phyloP scores from a whole-genome alignment of 441 rosid species.

The Croton setiger region DNA sequence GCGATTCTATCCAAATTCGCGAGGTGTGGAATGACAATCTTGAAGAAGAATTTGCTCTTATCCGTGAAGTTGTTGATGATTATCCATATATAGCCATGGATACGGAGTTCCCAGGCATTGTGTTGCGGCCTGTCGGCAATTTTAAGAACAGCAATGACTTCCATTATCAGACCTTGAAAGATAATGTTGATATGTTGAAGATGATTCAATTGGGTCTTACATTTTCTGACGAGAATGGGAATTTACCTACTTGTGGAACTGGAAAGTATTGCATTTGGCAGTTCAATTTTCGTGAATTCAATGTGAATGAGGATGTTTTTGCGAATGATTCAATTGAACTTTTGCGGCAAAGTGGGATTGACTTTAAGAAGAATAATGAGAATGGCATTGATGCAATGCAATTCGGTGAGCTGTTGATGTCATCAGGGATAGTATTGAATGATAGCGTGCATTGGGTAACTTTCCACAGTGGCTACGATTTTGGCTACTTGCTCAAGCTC shows the following conservation, averaged over 20 bases:
- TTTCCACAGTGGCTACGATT: constrained; percentile 79
- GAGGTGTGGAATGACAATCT: constrained; percentile 71
- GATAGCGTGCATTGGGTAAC: constrained; percentile 64
- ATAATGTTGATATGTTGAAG: constrained; percentile 64
- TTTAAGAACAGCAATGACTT: constrained; percentile 38
- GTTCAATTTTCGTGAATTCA: constrained; percentile 67
- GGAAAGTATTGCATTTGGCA: constrained; percentile 63
- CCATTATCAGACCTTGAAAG: constrained; percentile 54
- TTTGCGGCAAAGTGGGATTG: constrained; percentile 49
- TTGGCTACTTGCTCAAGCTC: constrained; percentile 64
- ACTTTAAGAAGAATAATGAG: constrained; percentile 49
- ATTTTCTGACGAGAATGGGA: constrained; percentile 56
- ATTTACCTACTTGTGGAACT: constrained; percentile 62
- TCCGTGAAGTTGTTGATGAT: constrained; percentile 43
- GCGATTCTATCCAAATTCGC: constrained; percentile 50
- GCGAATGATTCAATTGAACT: constrained; percentile 57
- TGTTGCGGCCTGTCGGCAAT: constrained; percentile 45
- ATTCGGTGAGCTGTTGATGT: constrained; percentile 59
- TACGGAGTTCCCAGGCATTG: constrained; percentile 76
- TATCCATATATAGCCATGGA: constrained; percentile 69
- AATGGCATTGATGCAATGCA: constrained; percentile 46
- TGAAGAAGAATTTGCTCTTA: constrained; percentile 41
- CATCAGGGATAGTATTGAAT: constrained; percentile 63
- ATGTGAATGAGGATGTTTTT: constrained; percentile 45
- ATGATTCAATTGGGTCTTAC: constrained; percentile 79